Evolutionary conservation across 345 rosid genomes (phyloP).

Genomic region (Salix dunnii): DNA sequence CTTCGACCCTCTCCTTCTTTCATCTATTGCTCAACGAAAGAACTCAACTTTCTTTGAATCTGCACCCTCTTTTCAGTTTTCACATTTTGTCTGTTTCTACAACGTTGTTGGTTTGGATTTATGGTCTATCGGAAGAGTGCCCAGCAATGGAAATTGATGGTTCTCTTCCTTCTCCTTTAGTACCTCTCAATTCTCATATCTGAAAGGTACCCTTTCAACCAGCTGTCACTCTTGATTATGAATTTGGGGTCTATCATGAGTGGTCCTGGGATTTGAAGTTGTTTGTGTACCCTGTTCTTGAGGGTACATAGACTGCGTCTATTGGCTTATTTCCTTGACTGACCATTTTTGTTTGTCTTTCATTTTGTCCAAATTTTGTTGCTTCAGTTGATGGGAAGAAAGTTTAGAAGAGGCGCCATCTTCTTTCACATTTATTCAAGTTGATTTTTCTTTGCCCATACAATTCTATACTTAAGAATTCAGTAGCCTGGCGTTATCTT

Average conservation of each 20-base stretch:
- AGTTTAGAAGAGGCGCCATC: not conserved
- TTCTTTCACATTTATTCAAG: not conserved
- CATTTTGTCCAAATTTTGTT: not conserved
- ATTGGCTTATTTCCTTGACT: not conserved
- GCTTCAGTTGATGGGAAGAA: not conserved
- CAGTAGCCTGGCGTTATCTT: not conserved
- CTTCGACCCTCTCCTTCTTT: not conserved
- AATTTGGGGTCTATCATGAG: not conserved
- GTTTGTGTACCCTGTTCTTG: not conserved
- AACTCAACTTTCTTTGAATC: constrained; percentile 8
- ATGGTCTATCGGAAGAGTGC: constrained; percentile 8
- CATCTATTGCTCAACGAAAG: not conserved
- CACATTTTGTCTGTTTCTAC: not conserved
- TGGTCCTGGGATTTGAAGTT: not conserved
- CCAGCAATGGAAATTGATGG: not conserved
- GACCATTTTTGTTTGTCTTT: not conserved
- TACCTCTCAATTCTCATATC: not conserved
- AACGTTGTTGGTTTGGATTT: constrained; percentile 10
- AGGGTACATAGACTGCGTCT: not conserved
- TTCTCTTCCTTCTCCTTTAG: constrained; percentile 4
- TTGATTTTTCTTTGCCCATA: not conserved
- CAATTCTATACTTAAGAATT: not conserved
- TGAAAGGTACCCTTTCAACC: constrained; percentile 8
- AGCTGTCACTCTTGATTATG: constrained; percentile 6
- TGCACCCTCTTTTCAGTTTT: not conserved